Percentiles rank a stretch among this genome's conserved stretches.
These are phyloP conservation scores for Cardiospermum halicacabum DNA, from an alignment of 345 rosid genomes.

Conservation along the genomic window DNA sequence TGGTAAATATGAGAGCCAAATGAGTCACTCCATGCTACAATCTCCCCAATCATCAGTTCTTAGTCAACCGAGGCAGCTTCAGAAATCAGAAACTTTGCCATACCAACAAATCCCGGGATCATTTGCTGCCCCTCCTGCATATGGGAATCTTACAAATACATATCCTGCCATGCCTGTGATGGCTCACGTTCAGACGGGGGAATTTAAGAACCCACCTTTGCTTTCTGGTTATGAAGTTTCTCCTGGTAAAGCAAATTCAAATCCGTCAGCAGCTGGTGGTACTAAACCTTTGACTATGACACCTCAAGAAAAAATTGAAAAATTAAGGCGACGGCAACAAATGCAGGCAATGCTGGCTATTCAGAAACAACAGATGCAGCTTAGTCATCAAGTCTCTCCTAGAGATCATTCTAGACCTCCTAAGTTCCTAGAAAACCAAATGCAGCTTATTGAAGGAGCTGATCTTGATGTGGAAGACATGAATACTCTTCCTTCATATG, in stretches of 20 bases:
- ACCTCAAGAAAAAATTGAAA: slow-evolving; percentile 91
- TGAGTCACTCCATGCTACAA: slow-evolving; percentile 23
- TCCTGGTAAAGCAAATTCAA: slow-evolving; percentile 35
- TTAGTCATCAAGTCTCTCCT: slow-evolving; percentile 40
- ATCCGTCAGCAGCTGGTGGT: slow-evolving; percentile 35
- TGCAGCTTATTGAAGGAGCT: slow-evolving; percentile 41
- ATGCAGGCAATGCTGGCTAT: slow-evolving; percentile 97
- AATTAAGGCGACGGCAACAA: slow-evolving; percentile 86
- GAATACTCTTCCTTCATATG: slow-evolving; percentile 43
- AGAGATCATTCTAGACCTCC: slow-evolving; percentile 37
- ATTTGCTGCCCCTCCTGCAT: slow-evolving; percentile 38
- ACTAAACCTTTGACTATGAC: slow-evolving; percentile 67
- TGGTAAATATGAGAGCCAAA: slow-evolving; percentile 37
- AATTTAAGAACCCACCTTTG: slow-evolving; percentile 39
- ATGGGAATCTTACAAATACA: slow-evolving; percentile 50
- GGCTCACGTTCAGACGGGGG: slow-evolving; percentile 43
- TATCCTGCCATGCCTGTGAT: slow-evolving; percentile 46
- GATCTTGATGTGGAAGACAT: slow-evolving; percentile 38
- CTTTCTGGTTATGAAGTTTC: slow-evolving; percentile 48
- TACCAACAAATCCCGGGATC: slow-evolving; percentile 47
- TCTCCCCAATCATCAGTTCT: slow-evolving; percentile 38
- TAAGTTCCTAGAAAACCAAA: slow-evolving; percentile 42
- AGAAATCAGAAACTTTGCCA: slow-evolving; percentile 42
- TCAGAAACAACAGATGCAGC: slow-evolving; percentile 77
- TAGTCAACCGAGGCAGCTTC: slow-evolving; percentile 44